These are phyloP conservation scores for Herpetospermum pedunculosum DNA, from an alignment of 306 rosid genomes.

Conservation along the genomic window DNA sequence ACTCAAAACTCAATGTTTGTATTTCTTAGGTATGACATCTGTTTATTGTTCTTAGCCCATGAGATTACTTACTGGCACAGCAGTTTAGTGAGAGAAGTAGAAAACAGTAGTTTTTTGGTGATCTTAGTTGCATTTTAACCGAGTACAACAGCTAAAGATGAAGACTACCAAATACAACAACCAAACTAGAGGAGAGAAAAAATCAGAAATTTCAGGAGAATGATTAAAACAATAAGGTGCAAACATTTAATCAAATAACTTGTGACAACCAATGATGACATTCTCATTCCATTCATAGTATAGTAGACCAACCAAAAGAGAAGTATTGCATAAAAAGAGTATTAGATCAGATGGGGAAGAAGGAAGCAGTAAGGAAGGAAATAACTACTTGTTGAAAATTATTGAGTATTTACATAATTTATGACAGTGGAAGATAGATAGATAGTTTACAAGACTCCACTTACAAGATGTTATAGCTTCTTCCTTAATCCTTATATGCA, in stretches of 20 bases:
- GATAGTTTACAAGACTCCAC: slow-evolving; percentile 16
- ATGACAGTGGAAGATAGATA: slow-evolving; percentile 15
- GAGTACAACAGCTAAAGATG: not conserved
- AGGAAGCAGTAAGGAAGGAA: not conserved
- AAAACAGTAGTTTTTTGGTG: not conserved
- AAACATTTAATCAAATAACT: not conserved
- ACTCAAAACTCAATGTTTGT: not conserved
- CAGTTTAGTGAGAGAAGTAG: not conserved
- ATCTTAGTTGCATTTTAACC: not conserved
- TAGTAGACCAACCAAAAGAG: not conserved
- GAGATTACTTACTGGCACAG: not conserved
- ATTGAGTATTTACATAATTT: slow-evolving; percentile 51
- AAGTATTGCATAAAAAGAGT: not conserved
- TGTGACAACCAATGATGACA: not conserved
- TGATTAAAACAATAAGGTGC: not conserved
- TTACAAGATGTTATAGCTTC: not conserved
- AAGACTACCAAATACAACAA: not conserved
- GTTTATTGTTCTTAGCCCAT: not conserved
- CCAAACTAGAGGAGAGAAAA: no score
- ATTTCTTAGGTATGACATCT: not conserved
- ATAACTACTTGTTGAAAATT: slow-evolving; percentile 7
- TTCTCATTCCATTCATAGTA: not conserved
- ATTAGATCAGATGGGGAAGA: not conserved
- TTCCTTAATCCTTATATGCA: not conserved
- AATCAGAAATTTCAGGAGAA: not conserved